Evolutionary conservation across 1,139 yeast species (phyloP).

Genomic region (Nakaseomyces sp.): DNA sequence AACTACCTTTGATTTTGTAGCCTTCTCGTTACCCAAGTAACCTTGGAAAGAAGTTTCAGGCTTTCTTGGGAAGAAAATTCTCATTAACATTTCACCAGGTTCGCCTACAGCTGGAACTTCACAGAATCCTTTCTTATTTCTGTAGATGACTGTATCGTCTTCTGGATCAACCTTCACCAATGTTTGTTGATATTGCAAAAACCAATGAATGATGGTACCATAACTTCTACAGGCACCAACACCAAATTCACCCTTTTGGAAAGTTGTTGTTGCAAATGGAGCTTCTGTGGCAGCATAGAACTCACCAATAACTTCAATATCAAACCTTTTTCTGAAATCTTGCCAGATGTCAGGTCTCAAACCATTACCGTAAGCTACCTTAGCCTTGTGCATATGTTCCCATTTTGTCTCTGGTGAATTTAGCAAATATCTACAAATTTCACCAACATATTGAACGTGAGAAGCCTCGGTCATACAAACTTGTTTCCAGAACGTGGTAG

Average conservation of each 20-base stretch:
- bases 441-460: slow-evolving; percentile 90
- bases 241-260: slow-evolving; percentile 72
- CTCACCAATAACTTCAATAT: slow-evolving; percentile 72
- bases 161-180: slow-evolving; percentile 74
- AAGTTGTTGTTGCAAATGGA: slow-evolving; percentile 81
- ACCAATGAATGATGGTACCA: slow-evolving; percentile 53
- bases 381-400: slow-evolving; percentile 57
- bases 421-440: slow-evolving; percentile 79
- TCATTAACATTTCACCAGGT: slow-evolving; percentile 85
- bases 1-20: slow-evolving; percentile 67
- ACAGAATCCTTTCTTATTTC: slow-evolving; percentile 65
- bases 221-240: slow-evolving; percentile 85
- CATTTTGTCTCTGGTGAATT: slow-evolving; percentile 56
- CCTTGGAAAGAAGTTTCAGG: slow-evolving; percentile 80
- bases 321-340: slow-evolving; percentile 67
- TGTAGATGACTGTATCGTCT: slow-evolving; percentile 61
- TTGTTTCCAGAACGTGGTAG: slow-evolving; percentile 86
- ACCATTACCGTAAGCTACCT: slow-evolving; percentile 86
- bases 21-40: slow-evolving; percentile 71
- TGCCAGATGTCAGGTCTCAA: slow-evolving; percentile 88
- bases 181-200: slow-evolving; percentile 50
- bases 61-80: slow-evolving; percentile 53
- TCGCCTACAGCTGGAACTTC: slow-evolving; percentile 44
- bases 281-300: slow-evolving; percentile 93
- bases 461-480: slow-evolving; percentile 64